These are phyloP conservation scores for Euphorbia tirucalli DNA, from an alignment of 345 rosid genomes.

Conservation along the genomic window DNA sequence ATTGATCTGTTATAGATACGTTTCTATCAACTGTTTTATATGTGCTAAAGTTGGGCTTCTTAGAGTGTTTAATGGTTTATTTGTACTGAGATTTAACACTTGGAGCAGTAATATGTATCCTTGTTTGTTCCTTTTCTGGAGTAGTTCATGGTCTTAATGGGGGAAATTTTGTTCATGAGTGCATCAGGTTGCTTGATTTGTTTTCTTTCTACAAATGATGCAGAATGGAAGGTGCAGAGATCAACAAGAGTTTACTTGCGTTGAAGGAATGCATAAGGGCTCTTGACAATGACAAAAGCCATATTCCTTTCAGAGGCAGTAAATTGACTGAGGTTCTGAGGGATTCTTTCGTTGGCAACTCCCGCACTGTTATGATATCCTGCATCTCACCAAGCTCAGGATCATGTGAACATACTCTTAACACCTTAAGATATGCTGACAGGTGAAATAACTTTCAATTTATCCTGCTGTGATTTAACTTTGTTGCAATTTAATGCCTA, in stretches of 20 bases:
- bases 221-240: constrained; percentile 99
- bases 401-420: constrained; percentile 96
- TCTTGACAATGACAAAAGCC: constrained; percentile 98
- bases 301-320: constrained; percentile 98
- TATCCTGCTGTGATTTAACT: neutral
- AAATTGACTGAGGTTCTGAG: constrained; percentile 96
- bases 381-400: constrained; percentile 99
- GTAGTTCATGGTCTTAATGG: too few relatives aligned
- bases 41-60: neutral
- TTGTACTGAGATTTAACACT: neutral
- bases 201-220: constrained; percentile 20
- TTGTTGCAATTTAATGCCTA: neutral
- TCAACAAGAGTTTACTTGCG: constrained; percentile 96
- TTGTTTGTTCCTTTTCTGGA: neutral
- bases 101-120: neutral
- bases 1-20: neutral
- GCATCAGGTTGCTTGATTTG: constrained; percentile 15
- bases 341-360: constrained; percentile 95
- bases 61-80: neutral
- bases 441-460: constrained; percentile 43
- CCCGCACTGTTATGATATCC: constrained; percentile 96
- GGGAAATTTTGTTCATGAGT: neutral
- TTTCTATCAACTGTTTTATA: neutral
- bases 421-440: constrained; percentile 99
- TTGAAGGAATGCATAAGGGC: constrained; percentile 98